Evolutionary conservation across 768 basidiomycete genomes (phyloP).

Genomic region (Leucocoprinus leucothites): DNA sequence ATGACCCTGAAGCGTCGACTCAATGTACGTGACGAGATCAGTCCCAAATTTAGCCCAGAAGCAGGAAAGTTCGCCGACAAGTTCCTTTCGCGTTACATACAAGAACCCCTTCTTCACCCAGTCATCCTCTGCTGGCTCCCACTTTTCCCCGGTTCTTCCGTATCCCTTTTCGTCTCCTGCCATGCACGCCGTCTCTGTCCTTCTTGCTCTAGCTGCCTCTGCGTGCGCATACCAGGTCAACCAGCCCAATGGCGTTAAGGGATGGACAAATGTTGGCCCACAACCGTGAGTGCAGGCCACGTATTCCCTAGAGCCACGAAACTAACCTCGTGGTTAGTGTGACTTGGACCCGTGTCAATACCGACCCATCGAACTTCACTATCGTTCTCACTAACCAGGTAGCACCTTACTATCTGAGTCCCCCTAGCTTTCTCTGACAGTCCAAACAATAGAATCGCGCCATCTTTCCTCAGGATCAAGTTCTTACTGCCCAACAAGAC

Average conservation of each 20-base stretch:
- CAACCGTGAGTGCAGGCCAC: slow-evolving; percentile 36
- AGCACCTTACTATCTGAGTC: slow-evolving; percentile 14
- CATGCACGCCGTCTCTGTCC: slow-evolving; percentile 28
- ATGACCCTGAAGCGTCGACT: background rate
- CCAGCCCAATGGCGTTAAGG: slow-evolving; percentile 39
- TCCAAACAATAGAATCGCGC: slow-evolving; percentile 28
- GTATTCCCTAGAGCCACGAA: background rate
- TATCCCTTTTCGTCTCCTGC: slow-evolving; percentile 36
- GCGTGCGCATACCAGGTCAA: slow-evolving; percentile 64
- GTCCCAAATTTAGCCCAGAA: background rate
- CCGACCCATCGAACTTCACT: slow-evolving; percentile 69
- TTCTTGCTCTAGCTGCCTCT: slow-evolving; percentile 50
- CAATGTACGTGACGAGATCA: background rate
- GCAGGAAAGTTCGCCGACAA: background rate
- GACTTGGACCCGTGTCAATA: slow-evolving; percentile 60
- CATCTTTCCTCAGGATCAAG: slow-evolving; percentile 35
- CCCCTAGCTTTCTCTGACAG: slow-evolving; percentile 1
- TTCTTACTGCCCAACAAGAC: slow-evolving; percentile 55
- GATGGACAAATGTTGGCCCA: slow-evolving; percentile 57
- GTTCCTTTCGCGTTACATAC: slow-evolving; percentile 19
- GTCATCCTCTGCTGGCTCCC: slow-evolving; percentile 15
- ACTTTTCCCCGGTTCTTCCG: slow-evolving; percentile 14
- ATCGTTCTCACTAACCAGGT: slow-evolving; percentile 66
- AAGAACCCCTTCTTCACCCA: slow-evolving; percentile 10
- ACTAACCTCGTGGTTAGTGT: slow-evolving; percentile 28